Conservation (phyloP, 192 early-diverging fungal genomes). For the Spinellus fusiger region DNA sequence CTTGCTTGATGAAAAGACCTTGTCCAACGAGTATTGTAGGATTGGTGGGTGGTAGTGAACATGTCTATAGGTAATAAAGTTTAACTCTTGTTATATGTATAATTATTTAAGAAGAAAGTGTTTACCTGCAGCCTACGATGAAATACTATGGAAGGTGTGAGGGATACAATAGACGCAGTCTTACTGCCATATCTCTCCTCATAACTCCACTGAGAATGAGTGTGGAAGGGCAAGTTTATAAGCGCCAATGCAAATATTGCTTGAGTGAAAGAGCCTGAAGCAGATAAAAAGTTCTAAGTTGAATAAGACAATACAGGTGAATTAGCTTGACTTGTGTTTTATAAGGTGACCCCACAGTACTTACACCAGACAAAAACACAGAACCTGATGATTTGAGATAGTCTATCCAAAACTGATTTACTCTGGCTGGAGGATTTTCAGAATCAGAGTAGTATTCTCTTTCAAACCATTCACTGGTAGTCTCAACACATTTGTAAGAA, state of each 20-base stretch:
- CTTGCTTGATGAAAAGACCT: background rate
- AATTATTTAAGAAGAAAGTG: background rate
- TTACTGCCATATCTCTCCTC: background rate
- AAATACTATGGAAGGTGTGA: constrained; percentile 34
- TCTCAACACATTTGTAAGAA: background rate
- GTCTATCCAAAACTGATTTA: constrained; percentile 43
- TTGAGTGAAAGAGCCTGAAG: constrained; percentile 24
- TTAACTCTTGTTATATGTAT: background rate
- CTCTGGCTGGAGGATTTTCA: background rate
- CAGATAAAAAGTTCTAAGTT: constrained; percentile 35
- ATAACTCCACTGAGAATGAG: constrained; percentile 14
- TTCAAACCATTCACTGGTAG: constrained; percentile 18
- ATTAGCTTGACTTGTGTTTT: too few relatives aligned
- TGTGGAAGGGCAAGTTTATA: constrained; percentile 28
- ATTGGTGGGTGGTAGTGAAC: background rate
- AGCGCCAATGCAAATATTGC: constrained; percentile 34
- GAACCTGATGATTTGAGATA: constrained; percentile 28
- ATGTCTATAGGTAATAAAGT: background rate
- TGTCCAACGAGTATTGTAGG: constrained; percentile 1
- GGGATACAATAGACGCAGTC: constrained; percentile 9
- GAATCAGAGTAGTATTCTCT: background rate
- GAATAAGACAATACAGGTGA: background rate
- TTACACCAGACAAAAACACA: constrained; percentile 39
- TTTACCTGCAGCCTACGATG: constrained; percentile 35
- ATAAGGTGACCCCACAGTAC: too few relatives aligned